These are phyloP conservation scores for Pholiota microspora DNA, from an alignment of 768 basidiomycete species.

Conservation along the genomic window DNA sequence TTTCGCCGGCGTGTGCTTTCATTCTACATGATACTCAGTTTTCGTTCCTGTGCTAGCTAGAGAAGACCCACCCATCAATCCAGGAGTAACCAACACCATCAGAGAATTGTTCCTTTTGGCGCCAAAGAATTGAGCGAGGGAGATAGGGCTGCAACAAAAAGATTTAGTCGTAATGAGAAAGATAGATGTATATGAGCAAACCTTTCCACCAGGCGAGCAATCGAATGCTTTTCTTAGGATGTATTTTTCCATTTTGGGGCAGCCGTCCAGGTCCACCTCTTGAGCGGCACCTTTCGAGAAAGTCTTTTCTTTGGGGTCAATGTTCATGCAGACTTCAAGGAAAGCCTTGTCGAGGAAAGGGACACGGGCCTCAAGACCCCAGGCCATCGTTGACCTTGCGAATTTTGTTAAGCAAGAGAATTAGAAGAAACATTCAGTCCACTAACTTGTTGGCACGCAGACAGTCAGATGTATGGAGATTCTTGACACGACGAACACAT, in stretches of 20 bases:
- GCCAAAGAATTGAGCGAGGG: constrained; percentile 92
- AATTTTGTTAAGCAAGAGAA: background rate
- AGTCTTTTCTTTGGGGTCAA: constrained; percentile 84
- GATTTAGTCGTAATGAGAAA: background rate
- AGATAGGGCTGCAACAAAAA: constrained; percentile 71
- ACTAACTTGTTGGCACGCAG: constrained; percentile 94
- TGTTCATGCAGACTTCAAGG: constrained; percentile 90
- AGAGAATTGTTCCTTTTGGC: constrained; percentile 99
- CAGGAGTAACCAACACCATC: constrained; percentile 98
- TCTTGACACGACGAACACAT: constrained; percentile 91
- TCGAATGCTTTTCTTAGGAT: constrained; percentile 97
- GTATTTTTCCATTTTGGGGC: constrained; percentile 98
- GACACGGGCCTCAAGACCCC: constrained; percentile 98
- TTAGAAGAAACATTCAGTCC: background rate
- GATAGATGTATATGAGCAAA: constrained; percentile 27
- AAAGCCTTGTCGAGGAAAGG: constrained; percentile 98
- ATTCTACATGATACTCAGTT: constrained; percentile 50
- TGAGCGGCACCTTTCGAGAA: constrained; percentile 81
- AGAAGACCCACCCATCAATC: constrained; percentile 83
- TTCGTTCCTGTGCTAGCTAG: background rate
- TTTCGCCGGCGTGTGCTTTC: constrained; percentile 77
- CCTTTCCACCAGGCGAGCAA: constrained; percentile 70
- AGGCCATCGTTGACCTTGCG: constrained; percentile 91
- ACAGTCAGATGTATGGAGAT: constrained; percentile 96
- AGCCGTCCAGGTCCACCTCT: constrained; percentile 78